Base-by-base conservation (phyloP, 1,139 yeast species). In the Pichia terricola region DNA sequence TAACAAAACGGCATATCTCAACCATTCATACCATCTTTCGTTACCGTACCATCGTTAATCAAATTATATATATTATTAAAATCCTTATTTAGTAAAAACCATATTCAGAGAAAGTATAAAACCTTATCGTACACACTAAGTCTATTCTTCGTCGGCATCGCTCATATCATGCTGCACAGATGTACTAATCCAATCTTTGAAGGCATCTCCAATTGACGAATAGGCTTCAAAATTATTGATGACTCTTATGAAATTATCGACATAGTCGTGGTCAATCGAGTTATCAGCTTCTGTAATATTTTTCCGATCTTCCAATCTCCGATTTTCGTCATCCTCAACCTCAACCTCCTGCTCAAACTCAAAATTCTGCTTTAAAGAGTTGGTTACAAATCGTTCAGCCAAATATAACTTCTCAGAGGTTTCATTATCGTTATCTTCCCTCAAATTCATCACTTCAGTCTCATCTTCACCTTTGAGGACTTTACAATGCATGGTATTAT, bases 401-500 rank as follows among this genome's bases (percentile, higher is more conserved):
- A 34, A 36, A 34, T 40, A 35, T 11, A 46, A 34, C 26, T 48
- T 39, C 10, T 44, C 33, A 8, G n/a, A 9, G 9, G 16, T 34
- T 10, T 7, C 11, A 34, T 34, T 34, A 7, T 25, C 25, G 10
- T 31, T 16, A 26, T 30, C n/a, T 34, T 22, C 35, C n/a, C 25
- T 34, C 25, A 10, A 16, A 22, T n/a, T 11, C 11, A 9, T 16
- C 8, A 6, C 7, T 10, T 39, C 30, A n/a, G 36, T 34, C 38
- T 46, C 51, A 8, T 38, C 50, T 3, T 41, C 51, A 28, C 46
- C 50, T 46, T 61, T 61, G 26, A 58, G 41, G 26, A 85, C 60
- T 56, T 76, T 77, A 42, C 79, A 55, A 59, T 85, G 91, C 48
- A 78, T 79, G 1, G 96, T 88, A 61, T 88, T 88, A 62, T 86